Conservation (phyloP, 495 filamentous ascomycete species). For the Hypomontagnella monticulosa region DNA sequence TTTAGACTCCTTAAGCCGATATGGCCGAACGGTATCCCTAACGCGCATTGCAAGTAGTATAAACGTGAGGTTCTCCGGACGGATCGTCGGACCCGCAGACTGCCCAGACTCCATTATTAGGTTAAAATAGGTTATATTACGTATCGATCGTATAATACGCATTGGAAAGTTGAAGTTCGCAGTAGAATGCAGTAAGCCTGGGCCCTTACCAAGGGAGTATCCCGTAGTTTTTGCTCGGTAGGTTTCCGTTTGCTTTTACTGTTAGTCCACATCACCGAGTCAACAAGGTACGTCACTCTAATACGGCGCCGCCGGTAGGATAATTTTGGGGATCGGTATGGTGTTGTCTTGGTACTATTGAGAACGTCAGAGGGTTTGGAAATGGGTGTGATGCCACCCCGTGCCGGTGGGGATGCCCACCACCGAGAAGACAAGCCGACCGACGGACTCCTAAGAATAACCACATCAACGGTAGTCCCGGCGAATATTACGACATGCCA, state of each 20-base stretch:
- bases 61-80: slow-evolving; percentile 9
- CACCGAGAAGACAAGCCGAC: background rate
- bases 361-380: too few relatives aligned
- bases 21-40: background rate
- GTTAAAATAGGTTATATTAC: slow-evolving; percentile 39
- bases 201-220: background rate
- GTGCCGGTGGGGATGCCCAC: background rate
- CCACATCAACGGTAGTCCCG: background rate
- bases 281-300: background rate
- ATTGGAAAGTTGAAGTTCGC: slow-evolving; percentile 4
- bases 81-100: background rate
- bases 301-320: background rate
- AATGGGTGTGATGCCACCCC: background rate
- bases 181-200: background rate
- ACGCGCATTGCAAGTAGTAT: slow-evolving; percentile 10
- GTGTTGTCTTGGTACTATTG: too few relatives aligned
- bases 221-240: background rate
- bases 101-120: background rate
- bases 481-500: background rate
- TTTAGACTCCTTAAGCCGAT: background rate
- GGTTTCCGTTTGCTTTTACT: background rate
- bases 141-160: background rate
- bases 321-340: background rate
- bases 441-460: slow-evolving; percentile 24
- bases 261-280: background rate